Evolutionary conservation across 1,139 yeast species (phyloP).

Genomic region (Hanseniaspora gamundiae): DNA sequence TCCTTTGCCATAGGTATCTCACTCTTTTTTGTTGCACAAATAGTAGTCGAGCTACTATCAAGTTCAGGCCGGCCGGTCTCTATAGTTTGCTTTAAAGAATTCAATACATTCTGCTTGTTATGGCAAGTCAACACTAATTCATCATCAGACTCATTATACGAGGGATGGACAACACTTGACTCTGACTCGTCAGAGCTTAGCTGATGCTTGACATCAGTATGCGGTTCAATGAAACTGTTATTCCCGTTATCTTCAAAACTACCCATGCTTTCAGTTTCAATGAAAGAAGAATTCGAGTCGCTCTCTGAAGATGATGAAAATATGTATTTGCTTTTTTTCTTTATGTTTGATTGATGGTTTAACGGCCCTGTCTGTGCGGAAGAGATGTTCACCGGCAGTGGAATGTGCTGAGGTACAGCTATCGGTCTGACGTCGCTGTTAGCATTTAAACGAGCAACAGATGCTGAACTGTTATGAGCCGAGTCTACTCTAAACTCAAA

Average conservation of each 20-base stretch:
- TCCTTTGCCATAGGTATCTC: background rate
- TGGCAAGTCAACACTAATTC: background rate
- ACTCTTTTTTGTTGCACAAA: background rate
- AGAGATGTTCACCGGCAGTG: background rate
- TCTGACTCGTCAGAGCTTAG: background rate
- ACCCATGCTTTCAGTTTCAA: background rate
- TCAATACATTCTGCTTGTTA: background rate
- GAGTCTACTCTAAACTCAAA: constrained; percentile 19
- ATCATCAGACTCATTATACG: background rate
- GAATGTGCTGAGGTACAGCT: background rate
- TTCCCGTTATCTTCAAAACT: background rate
- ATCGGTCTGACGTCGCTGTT: background rate
- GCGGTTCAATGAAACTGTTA: too few relatives aligned
- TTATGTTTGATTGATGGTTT: too few relatives aligned
- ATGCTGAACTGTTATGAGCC: constrained; percentile 5
- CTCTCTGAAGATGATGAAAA: background rate
- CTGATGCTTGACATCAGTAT: background rate
- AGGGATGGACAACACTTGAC: constrained; percentile 2
- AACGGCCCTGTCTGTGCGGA: too few relatives aligned
- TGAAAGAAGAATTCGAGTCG: background rate
- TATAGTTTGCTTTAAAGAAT: too few relatives aligned
- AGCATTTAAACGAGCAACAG: background rate
- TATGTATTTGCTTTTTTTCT: background rate
- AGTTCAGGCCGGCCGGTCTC: background rate
- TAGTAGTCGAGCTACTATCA: background rate